Conservation (phyloP, 2,329 filamentous ascomycete species). For the Cryphonectria carpinicola region DNA sequence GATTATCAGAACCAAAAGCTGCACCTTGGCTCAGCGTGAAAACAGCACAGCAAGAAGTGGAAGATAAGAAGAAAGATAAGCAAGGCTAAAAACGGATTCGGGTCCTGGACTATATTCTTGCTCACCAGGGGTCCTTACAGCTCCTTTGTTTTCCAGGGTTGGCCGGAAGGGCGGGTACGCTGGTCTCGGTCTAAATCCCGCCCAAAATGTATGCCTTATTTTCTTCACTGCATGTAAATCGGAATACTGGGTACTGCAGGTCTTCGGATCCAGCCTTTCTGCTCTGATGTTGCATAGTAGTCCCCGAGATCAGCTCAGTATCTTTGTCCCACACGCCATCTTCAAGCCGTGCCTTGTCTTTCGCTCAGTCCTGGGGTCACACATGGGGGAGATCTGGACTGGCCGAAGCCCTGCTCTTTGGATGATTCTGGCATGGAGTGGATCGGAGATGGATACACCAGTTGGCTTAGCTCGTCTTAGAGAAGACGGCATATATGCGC, state of each 20-base stretch:
- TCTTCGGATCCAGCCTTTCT: constrained; percentile 3
- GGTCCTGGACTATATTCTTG: background rate
- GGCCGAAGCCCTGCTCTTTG: background rate
- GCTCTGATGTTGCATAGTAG: background rate
- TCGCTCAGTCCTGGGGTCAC: background rate
- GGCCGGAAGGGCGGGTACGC: background rate
- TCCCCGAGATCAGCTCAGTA: background rate
- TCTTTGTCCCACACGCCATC: background rate
- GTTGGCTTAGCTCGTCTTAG: background rate
- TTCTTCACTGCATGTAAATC: background rate
- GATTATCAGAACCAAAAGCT: background rate
- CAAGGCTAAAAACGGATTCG: background rate
- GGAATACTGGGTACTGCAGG: background rate
- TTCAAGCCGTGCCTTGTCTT: background rate
- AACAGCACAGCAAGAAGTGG: background rate
- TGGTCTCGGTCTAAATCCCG: background rate
- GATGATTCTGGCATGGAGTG: background rate
- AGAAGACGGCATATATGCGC: background rate
- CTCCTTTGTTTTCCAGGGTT: background rate
- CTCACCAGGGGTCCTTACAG: background rate
- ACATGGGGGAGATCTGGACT: background rate
- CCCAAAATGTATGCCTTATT: background rate
- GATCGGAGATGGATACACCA: background rate
- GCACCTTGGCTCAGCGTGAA: too few relatives aligned
- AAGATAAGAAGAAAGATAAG: background rate